Conservation (phyloP, 495 filamentous ascomycete genomes). For the Trichoderma gamsii region DNA sequence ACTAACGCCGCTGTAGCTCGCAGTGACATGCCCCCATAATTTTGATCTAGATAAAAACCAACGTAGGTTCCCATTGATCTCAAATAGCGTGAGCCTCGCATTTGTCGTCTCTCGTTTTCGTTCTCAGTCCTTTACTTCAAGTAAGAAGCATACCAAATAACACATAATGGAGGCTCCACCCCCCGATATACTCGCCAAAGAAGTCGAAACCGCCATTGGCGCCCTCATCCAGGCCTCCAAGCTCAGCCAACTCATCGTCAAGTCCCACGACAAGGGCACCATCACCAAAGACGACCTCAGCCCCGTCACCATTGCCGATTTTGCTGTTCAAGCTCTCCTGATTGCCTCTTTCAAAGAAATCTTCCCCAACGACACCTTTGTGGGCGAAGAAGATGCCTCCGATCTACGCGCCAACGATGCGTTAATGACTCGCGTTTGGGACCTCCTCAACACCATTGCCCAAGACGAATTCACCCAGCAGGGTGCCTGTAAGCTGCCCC, state of each 20-base stretch:
- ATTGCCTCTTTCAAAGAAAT: slow-evolving; percentile 46
- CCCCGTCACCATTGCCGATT: slow-evolving; percentile 63
- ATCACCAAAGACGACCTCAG: slow-evolving; percentile 51
- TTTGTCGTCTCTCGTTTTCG: too few species aligned
- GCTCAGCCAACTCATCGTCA: slow-evolving; percentile 32
- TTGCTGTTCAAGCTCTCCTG: slow-evolving; percentile 59
- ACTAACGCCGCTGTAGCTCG: too few species aligned
- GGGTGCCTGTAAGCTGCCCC: slow-evolving; percentile 35
- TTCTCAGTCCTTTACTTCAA: too few species aligned
- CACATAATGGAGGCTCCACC: too few species aligned
- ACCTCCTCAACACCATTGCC: slow-evolving; percentile 39
- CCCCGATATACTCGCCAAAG: slow-evolving; percentile 13
- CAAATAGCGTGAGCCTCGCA: background rate
- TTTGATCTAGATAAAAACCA: too few species aligned
- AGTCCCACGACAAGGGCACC: slow-evolving; percentile 20
- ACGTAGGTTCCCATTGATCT: background rate
- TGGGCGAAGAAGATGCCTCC: slow-evolving; percentile 57
- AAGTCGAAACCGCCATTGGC: slow-evolving; percentile 26
- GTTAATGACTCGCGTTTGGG: slow-evolving; percentile 50
- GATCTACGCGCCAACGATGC: slow-evolving; percentile 44
- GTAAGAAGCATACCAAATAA: too few species aligned
- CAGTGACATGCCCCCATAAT: background rate
- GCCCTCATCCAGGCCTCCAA: slow-evolving; percentile 33
- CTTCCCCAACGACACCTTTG: slow-evolving; percentile 54
- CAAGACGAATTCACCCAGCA: slow-evolving; percentile 27